A percentile compares a stretch with the other conserved stretches of the same genome.
These are phyloP conservation scores for Paramecium pentaurelia DNA, from an alignment of 73 alveolate species.

Conservation along the genomic window DNA sequence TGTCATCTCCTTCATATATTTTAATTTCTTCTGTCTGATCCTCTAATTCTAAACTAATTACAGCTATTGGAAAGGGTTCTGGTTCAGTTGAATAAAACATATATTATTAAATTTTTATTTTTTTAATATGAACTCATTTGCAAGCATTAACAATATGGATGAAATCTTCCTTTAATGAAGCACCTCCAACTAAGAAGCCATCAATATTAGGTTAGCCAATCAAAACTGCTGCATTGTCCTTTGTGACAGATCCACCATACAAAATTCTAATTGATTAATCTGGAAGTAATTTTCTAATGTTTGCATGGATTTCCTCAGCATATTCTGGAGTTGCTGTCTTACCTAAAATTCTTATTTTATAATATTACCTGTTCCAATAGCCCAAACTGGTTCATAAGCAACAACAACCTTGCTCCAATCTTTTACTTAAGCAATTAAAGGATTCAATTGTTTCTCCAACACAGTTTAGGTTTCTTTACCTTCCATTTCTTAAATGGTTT, in stretches of 20 bases:
- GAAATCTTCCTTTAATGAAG: conserved; percentile 76
- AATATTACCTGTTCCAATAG: conserved; percentile 66
- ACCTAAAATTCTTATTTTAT: neutral
- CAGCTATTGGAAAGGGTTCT: neutral
- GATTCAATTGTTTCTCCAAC: conserved; percentile 26
- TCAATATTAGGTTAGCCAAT: conserved; percentile 77
- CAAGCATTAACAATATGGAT: neutral
- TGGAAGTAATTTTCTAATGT: conserved; percentile 79
- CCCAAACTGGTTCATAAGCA: conserved; percentile 99
- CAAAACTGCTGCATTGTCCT: conserved; percentile 66
- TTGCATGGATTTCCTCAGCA: conserved; percentile 94
- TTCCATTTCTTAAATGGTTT: conserved; percentile 71
- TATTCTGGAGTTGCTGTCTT: conserved; percentile 44
- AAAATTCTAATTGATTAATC: conserved; percentile 81
- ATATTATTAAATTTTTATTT: neutral
- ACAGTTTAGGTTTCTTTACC: conserved; percentile 61
- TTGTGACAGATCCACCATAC: conserved; percentile 90
- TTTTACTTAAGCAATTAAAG: neutral
- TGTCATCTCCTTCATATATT: neutral
- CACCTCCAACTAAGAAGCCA: conserved; percentile 96
- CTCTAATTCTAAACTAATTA: neutral
- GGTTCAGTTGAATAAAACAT: neutral
- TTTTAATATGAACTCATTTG: neutral
- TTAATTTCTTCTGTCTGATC: neutral
- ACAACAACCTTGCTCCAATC: conserved; percentile 93